These are phyloP conservation scores for Lachnellula suecica DNA, from an alignment of 2,329 filamentous ascomycete genomes.

Conservation along the genomic window DNA sequence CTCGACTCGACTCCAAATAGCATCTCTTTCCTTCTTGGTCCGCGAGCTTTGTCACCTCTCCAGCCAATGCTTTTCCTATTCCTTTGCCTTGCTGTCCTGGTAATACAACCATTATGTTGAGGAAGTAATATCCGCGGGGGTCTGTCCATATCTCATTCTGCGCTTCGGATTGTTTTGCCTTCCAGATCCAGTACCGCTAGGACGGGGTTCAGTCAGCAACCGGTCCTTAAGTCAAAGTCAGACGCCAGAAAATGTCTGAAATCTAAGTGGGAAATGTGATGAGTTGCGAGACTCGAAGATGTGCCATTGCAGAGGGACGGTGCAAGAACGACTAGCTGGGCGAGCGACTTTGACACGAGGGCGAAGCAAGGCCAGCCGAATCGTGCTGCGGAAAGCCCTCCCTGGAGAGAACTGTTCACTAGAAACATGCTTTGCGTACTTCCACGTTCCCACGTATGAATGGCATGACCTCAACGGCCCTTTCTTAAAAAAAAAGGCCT, in stretches of 20 bases:
- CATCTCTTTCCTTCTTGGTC: slow-evolving; percentile 64
- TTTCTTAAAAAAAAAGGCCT: not conserved
- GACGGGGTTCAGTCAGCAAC: slow-evolving; percentile 1
- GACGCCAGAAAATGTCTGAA: not conserved
- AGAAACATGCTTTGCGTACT: too few species aligned
- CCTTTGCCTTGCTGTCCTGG: slow-evolving; percentile 66
- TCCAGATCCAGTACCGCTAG: slow-evolving; percentile 72
- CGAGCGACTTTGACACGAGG: too few species aligned
- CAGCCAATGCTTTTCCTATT: slow-evolving; percentile 63
- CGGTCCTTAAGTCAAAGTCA: not conserved
- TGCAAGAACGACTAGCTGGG: too few species aligned
- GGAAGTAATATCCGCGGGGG: slow-evolving; percentile 69
- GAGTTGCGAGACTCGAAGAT: too few species aligned
- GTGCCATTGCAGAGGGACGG: too few species aligned
- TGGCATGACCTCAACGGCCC: too few species aligned
- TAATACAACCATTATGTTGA: slow-evolving; percentile 71
- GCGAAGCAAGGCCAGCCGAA: too few species aligned
- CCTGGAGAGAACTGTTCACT: too few species aligned
- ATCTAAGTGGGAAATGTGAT: too few species aligned
- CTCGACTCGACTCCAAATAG: slow-evolving; percentile 70
- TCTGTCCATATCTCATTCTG: slow-evolving; percentile 65
- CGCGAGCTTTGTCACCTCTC: slow-evolving; percentile 60
- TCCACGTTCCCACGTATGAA: too few species aligned
- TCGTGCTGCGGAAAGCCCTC: too few species aligned
- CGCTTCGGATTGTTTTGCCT: slow-evolving; percentile 59